These are phyloP conservation scores for Dalbergia oliveri DNA, from an alignment of 306 rosid genomes.

Conservation along the genomic window DNA sequence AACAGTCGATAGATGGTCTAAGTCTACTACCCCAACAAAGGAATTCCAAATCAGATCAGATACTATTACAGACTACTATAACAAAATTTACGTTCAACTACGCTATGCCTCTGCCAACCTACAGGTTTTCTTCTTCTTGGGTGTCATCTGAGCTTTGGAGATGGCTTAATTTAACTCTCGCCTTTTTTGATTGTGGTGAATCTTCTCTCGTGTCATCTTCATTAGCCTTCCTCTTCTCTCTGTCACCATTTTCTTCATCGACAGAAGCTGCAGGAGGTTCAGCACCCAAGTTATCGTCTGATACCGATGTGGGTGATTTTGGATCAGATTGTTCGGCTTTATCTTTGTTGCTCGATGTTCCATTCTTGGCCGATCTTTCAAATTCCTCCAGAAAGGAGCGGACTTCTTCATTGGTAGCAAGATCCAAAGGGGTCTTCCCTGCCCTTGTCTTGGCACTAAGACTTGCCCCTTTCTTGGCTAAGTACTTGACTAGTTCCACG, in stretches of 20 bases:
- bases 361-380: constrained; percentile 56
- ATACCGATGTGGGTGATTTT: constrained; percentile 49
- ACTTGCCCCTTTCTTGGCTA: constrained; percentile 81
- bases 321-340: constrained; percentile 61
- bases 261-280: constrained; percentile 48
- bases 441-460: constrained; percentile 73
- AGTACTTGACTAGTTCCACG: constrained; percentile 83
- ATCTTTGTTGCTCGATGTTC: constrained; percentile 49
- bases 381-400: constrained; percentile 67
- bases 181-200: constrained; percentile 62
- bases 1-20: constrained; percentile 30
- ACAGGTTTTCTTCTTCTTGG: constrained; percentile 63
- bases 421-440: constrained; percentile 81
- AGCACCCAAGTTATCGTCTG: constrained; percentile 49
- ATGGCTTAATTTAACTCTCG: constrained; percentile 67
- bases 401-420: constrained; percentile 75
- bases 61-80: constrained; percentile 38
- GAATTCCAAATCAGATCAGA: constrained; percentile 27
- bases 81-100: constrained; percentile 18
- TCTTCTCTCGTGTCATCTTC: constrained; percentile 57
- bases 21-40: constrained; percentile 27
- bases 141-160: constrained; percentile 75
- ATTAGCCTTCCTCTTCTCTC: constrained; percentile 70
- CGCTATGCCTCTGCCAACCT: constrained; percentile 35
- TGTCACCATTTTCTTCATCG: constrained; percentile 53